Evolutionary conservation across 192 early-diverging fungal genomes (phyloP).

Genomic region (Globomyces pollinis-pini): DNA sequence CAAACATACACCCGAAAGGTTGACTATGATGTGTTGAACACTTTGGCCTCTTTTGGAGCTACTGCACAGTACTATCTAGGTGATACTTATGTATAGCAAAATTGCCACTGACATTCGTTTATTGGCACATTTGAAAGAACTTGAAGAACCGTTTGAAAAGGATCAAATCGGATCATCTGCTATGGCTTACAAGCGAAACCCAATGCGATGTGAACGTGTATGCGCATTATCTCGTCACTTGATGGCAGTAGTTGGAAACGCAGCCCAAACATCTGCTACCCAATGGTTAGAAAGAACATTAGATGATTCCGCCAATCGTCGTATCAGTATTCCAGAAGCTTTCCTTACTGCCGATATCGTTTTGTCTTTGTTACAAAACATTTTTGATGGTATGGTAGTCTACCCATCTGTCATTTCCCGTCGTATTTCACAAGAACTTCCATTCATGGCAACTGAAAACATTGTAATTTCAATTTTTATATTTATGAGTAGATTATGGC

Average conservation of each 20-base stretch:
- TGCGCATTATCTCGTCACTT: constrained; percentile 93
- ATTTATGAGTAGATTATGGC: constrained; percentile 69
- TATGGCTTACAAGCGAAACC: constrained; percentile 99
- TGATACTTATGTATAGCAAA: too few relatives aligned
- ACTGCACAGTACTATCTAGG: too few relatives aligned
- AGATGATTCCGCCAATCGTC: constrained; percentile 93
- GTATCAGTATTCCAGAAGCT: constrained; percentile 91
- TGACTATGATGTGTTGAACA: constrained; percentile 81
- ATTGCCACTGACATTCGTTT: constrained; percentile 95
- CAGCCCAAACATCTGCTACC: constrained; percentile 79
- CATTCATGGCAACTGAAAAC: constrained; percentile 99
- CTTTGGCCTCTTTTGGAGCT: constrained; percentile 87
- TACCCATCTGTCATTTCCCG: constrained; percentile 91
- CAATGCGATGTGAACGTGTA: constrained; percentile 96
- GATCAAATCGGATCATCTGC: constrained; percentile 97
- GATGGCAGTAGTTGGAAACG: constrained; percentile 81
- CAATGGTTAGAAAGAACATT: constrained; percentile 98
- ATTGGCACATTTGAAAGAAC: constrained; percentile 92
- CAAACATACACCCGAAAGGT: constrained; percentile 99
- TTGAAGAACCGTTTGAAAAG: constrained; percentile 99
- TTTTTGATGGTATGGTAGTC: constrained; percentile 93
- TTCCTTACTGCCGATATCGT: constrained; percentile 96
- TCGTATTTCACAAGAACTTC: constrained; percentile 87
- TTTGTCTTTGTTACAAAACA: constrained; percentile 90
- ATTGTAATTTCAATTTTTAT: constrained; percentile 38